phyloP scores from a whole-genome alignment of 75 land plant genomes.

The Cupressus sempervirens region DNA sequence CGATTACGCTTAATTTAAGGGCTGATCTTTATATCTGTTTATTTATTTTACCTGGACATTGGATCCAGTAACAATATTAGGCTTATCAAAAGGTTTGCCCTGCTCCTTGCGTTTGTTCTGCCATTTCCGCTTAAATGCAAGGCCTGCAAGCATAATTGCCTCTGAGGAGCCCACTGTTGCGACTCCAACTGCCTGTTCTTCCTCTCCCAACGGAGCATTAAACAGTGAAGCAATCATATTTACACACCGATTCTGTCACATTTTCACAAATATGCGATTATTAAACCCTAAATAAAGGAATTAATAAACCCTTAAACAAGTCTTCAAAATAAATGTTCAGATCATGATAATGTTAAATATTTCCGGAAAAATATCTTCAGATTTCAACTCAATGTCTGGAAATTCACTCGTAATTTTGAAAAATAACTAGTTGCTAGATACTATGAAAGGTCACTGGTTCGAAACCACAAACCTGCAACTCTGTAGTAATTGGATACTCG shows the following conservation, averaged over 20 bases:
- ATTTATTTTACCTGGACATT: slow-evolving; percentile 35
- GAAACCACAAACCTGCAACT: slow-evolving; percentile 28
- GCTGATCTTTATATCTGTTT: too few relatives aligned
- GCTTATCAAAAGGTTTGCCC: slow-evolving; percentile 38
- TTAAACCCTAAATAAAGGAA: too few relatives aligned
- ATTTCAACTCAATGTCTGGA: not conserved
- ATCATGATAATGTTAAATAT: too few relatives aligned
- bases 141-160: slow-evolving; percentile 48
- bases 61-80: slow-evolving; percentile 39
- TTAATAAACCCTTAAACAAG: too few relatives aligned
- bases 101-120: slow-evolving; percentile 44
- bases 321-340: too few relatives aligned
- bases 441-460: too few relatives aligned
- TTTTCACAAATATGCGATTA: not conserved
- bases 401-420: not conserved
- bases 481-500: slow-evolving; percentile 15
- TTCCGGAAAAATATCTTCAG: not conserved
- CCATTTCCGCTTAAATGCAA: slow-evolving; percentile 47
- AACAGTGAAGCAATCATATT: slow-evolving; percentile 45
- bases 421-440: too few relatives aligned
- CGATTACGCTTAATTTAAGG: not conserved
- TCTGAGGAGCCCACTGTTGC: slow-evolving; percentile 42
- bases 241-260: slow-evolving; percentile 41
- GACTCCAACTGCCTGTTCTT: slow-evolving; percentile 35
- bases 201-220: slow-evolving; percentile 34